These are phyloP conservation scores for Epichloe aotearoae DNA, from an alignment of 2,329 filamentous ascomycete genomes.

Conservation along the genomic window DNA sequence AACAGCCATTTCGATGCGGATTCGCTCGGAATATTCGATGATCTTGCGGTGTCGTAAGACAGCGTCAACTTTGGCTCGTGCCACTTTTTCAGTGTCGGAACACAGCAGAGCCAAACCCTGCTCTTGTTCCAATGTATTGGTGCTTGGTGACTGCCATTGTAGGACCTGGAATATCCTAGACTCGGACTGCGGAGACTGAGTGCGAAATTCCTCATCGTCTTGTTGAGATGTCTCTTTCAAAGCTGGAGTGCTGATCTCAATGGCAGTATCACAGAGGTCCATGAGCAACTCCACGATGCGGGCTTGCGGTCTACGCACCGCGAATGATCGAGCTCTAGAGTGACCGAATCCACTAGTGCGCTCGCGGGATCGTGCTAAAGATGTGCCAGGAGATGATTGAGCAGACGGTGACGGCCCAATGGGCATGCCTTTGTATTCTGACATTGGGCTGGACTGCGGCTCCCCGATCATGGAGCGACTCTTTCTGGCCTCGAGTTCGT, in stretches of 20 bases:
- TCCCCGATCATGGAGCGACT: constrained; percentile 49
- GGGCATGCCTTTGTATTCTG: constrained; percentile 77
- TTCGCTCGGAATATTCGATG: constrained; percentile 90
- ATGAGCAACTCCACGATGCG: constrained; percentile 90
- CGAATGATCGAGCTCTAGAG: constrained; percentile 73
- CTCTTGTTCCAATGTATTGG: constrained; percentile 84
- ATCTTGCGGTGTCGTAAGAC: constrained; percentile 85
- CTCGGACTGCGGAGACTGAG: constrained; percentile 91
- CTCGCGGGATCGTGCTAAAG: constrained; percentile 58
- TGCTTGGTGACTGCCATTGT: constrained; percentile 92
- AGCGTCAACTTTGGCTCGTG: constrained; percentile 82
- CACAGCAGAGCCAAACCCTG: constrained; percentile 81
- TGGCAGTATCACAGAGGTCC: constrained; percentile 87
- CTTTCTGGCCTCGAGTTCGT: constrained; percentile 72
- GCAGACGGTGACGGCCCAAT: constrained; percentile 67
- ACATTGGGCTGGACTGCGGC: constrained; percentile 37
- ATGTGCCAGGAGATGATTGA: constrained; percentile 57
- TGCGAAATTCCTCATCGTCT: constrained; percentile 64
- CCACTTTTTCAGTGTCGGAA: constrained; percentile 73
- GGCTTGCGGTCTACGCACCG: constrained; percentile 75
- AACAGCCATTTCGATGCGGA: constrained; percentile 84
- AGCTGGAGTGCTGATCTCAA: constrained; percentile 87
- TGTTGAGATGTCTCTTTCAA: constrained; percentile 68
- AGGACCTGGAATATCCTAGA: constrained; percentile 86
- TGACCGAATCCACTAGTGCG: constrained; percentile 70